Evolutionary conservation across 306 rosid genomes (phyloP), one percentile per base, ranked within the genome.

Genomic region (Quercus mongolica): DNA sequence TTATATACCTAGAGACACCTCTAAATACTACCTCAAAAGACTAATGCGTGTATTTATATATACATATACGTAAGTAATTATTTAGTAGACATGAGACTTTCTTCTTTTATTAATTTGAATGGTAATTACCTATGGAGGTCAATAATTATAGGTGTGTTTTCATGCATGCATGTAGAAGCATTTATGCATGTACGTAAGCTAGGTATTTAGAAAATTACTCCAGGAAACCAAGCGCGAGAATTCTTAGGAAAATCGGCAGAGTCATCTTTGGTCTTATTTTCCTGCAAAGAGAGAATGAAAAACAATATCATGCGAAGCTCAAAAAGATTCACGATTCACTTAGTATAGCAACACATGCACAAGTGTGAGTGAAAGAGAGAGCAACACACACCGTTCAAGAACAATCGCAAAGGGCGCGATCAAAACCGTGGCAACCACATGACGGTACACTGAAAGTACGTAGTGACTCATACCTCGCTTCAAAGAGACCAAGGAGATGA

Each of bases 231-330:
- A 96, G 99, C 74, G 69, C 75, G 78, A 93, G 56, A 12, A 96
- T 81, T 84, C 99, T 88, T 44, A 90, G 76, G 87, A 96, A 87
- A 74, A 93, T 77, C 6, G 96, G 92, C n/a, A 93, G 88, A 19
- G 99, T 96, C 99, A 96, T 91, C 89, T 86, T 88, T 18, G 99
- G 97, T 83, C 99, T 86, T 73, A 85, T 92, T 79, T 96, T 96
- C 81, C 99, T 96, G 93, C 6, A 64, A 41, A 41, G 46, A 41
- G 46, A 41, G 46, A 41, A 41, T 41, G 46, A 41, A 41, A 41
- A 41, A 41, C 46, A 41, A 41, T 41, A 41, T 41, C 46, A 41
- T 41, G 12, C 46, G 46, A 41, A 8, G 46, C 46, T 41, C 46
- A 15, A n/a, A 3, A 25, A 72, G 55, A 67, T 67, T 9, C 30